Evolutionary conservation across 345 rosid genomes (phyloP).

Genomic region (Corchorus capsularis): DNA sequence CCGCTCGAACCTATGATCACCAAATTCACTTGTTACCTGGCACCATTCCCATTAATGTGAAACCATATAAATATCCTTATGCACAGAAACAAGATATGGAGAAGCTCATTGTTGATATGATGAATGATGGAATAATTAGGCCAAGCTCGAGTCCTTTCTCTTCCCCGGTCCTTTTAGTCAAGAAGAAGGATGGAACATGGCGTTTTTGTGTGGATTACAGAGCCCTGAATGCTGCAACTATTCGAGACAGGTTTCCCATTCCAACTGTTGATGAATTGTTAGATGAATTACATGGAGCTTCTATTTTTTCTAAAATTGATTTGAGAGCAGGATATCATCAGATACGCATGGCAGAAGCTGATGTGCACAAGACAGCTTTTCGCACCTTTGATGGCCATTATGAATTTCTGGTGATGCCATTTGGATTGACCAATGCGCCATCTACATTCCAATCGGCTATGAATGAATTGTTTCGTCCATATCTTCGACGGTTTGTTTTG

Average conservation of each 20-base stretch:
- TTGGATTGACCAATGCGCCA: neutral
- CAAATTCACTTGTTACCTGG: neutral
- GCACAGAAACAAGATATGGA: neutral
- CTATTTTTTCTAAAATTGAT: neutral
- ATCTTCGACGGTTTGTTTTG: neutral
- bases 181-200: no score
- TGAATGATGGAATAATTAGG: neutral
- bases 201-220: no score
- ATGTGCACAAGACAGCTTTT: neutral
- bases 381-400: neutral
- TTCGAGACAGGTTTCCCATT: neutral
- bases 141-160: neutral
- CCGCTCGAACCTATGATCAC: neutral
- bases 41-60: neutral
- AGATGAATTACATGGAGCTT: neutral
- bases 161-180: no score
- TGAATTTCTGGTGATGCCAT: neutral
- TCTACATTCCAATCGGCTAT: neutral
- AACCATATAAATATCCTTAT: neutral
- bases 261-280: neutral
- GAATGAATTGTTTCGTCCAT: neutral
- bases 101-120: neutral
- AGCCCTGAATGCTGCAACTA: neutral
- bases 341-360: neutral
- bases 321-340: neutral